phyloP scores from a whole-genome alignment of 805 yeast genomes.

The Candida sphagnicola region DNA sequence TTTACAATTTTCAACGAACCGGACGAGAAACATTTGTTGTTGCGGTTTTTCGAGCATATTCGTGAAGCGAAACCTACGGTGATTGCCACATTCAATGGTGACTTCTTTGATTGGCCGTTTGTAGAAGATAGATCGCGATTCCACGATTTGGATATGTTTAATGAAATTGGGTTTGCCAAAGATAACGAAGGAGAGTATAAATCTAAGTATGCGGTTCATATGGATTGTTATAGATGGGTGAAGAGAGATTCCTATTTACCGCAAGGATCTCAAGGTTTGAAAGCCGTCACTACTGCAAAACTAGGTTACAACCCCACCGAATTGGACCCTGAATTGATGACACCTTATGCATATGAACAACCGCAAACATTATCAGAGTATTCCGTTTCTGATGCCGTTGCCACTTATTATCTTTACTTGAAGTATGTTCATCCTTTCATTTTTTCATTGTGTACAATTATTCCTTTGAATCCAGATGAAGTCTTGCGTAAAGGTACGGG shows the following conservation, averaged over 20 bases:
- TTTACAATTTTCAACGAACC: constrained; percentile 89
- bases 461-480: constrained; percentile 96
- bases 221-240: constrained; percentile 98
- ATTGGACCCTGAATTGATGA: constrained; percentile 96
- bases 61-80: constrained; percentile 89
- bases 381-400: constrained; percentile 99
- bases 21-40: constrained; percentile 71
- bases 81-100: constrained; percentile 98
- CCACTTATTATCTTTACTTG: constrained; percentile 92
- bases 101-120: constrained; percentile 98
- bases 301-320: constrained; percentile 96
- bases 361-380: constrained; percentile 93
- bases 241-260: constrained; percentile 96
- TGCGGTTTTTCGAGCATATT: constrained; percentile 84
- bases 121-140: constrained; percentile 82
- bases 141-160: constrained; percentile 84
- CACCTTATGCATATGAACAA: constrained; percentile 91
- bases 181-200: constrained; percentile 91
- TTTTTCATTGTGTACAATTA: constrained; percentile 90
- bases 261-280: constrained; percentile 97
- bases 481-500: constrained; percentile 97
- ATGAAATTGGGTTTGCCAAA: constrained; percentile 89
- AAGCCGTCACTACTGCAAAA: constrained; percentile 95
- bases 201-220: constrained; percentile 87
- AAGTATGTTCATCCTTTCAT: constrained; percentile 97